A percentile compares a stretch with the other conserved stretches of the same genome.
phyloP scores from a whole-genome alignment of 1,284 basidiomycete species.

The Ganoderma lingzhi region DNA sequence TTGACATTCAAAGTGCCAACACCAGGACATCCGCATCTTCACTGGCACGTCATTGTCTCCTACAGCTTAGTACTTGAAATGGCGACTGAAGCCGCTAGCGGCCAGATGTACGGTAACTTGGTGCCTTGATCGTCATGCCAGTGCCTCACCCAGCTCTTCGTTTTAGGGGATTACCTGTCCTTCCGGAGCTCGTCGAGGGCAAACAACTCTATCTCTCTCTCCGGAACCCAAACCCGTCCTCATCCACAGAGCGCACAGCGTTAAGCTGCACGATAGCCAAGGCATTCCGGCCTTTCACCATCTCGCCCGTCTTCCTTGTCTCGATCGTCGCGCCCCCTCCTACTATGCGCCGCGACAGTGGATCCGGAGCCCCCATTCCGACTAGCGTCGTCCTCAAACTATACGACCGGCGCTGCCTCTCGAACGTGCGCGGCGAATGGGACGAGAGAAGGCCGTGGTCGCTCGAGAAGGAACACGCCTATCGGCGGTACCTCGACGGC shows the following conservation, averaged over 20 bases:
- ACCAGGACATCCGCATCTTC: too few relatives aligned
- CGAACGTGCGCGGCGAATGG: too few relatives aligned
- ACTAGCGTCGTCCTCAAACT: neutral
- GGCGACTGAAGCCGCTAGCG: too few relatives aligned
- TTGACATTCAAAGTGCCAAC: too few relatives aligned
- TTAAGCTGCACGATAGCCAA: neutral
- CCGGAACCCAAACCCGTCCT: neutral
- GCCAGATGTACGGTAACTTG: neutral
- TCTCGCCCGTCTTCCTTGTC: neutral
- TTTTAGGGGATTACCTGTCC: neutral
- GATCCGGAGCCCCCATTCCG: neutral
- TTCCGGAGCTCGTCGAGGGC: neutral
- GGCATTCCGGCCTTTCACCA: neutral
- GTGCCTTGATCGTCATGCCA: neutral
- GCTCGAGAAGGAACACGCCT: too few relatives aligned
- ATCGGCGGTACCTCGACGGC: too few relatives aligned
- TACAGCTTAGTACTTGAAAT: too few relatives aligned
- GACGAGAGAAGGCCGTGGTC: too few relatives aligned
- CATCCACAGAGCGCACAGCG: neutral
- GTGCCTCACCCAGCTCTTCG: neutral
- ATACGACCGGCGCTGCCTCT: neutral
- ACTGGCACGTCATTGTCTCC: too few relatives aligned
- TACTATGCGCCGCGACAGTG: neutral
- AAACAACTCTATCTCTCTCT: neutral
- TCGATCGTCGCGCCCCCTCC: neutral